Base-by-base conservation (phyloP, 1,284 basidiomycete genomes). In the Ganoderma resinaceum region DNA sequence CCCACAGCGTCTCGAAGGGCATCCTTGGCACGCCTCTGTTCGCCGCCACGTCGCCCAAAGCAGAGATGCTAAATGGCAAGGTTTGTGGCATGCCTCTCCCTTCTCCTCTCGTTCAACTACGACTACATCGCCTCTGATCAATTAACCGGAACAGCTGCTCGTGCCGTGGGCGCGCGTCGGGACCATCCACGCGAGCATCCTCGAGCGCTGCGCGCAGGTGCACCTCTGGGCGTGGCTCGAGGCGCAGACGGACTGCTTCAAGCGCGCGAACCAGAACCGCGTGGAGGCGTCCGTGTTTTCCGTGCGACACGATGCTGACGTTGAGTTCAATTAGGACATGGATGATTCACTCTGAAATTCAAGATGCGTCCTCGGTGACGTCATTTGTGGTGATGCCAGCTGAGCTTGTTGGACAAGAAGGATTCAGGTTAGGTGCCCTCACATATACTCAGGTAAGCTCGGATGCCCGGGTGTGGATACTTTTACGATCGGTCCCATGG, bases 111-210 rank as follows among this genome's bases (percentile, higher is more conserved):
- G n/a, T n/a, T n/a, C n/a, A n/a, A n/a, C n/a, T n/a, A n/a, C n/a
- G n/a, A 58, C 11, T 9, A 16, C 16, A 40, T 20, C 11, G 18
- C 37, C 31, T 38, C 16, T 8, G 5, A 3, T 52, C n/a, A 2
- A 14, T 26, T 35, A n/a, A n/a, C n/a, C n/a, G n/a, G 7, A 35
- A 52, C 57, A 79, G 75, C 77, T 76, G 43, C 62, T 78, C 12
- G 68, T 78, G 14, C 81, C 81, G 1, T 82, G 81, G 80, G 82
- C 80, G 1, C 76, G 79, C 9, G 57, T 78, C 3, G 78, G 77
- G 1, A 65, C 63, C 14, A n/a, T 69, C 33, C 70, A 62, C 1
- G 46, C 38, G 18, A 2, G 2, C 26, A n/a, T n/a, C n/a, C n/a
- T n/a, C n/a, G n/a, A n/a, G n/a, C n/a, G n/a, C n/a, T n/a, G n/a